Evolutionary conservation across 1,284 basidiomycete species (phyloP).

Genomic region (Phenoliferia sp.): DNA sequence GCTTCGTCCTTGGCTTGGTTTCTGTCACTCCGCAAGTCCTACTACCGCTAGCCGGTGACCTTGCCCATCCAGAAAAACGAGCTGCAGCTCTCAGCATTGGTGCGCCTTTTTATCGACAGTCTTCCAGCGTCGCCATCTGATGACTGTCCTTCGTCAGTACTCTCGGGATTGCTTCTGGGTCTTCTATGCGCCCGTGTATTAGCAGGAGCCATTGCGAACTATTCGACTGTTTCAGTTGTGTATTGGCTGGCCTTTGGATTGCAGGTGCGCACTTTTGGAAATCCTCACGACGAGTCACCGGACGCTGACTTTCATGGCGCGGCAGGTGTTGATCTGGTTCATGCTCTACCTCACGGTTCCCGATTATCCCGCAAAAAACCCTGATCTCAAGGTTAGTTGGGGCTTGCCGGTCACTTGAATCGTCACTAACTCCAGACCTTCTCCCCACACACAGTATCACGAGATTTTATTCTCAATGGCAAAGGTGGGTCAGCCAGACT

Average conservation of each 20-base stretch:
- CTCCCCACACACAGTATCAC: neutral
- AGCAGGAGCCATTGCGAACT: constrained; percentile 61
- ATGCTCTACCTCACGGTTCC: constrained; percentile 58
- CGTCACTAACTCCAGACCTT: neutral
- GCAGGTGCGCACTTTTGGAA: constrained; percentile 42
- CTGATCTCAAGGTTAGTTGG: too few relatives aligned
- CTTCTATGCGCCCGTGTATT: constrained; percentile 63
- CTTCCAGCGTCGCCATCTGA: too few relatives aligned
- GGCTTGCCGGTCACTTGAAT: neutral
- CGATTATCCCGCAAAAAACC: constrained; percentile 61
- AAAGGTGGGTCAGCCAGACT: neutral
- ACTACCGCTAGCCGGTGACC: constrained; percentile 60
- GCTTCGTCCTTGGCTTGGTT: constrained; percentile 30
- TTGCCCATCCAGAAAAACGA: constrained; percentile 59
- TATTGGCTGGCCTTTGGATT: constrained; percentile 31
- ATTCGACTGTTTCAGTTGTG: constrained; percentile 53
- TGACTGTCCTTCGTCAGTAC: constrained; percentile 39
- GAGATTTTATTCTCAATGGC: neutral
- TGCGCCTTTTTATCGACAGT: too few relatives aligned
- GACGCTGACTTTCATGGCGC: neutral
- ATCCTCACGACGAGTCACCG: neutral
- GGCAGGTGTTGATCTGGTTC: constrained; percentile 50
- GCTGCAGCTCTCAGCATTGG: constrained; percentile 60
- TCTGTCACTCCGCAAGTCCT: constrained; percentile 46
- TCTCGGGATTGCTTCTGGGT: constrained; percentile 65